A percentile compares a stretch with the other conserved stretches of the same genome.
Evolutionary conservation across 305 asterid species (phyloP).

Genomic region (Caryopteris hybrid): DNA sequence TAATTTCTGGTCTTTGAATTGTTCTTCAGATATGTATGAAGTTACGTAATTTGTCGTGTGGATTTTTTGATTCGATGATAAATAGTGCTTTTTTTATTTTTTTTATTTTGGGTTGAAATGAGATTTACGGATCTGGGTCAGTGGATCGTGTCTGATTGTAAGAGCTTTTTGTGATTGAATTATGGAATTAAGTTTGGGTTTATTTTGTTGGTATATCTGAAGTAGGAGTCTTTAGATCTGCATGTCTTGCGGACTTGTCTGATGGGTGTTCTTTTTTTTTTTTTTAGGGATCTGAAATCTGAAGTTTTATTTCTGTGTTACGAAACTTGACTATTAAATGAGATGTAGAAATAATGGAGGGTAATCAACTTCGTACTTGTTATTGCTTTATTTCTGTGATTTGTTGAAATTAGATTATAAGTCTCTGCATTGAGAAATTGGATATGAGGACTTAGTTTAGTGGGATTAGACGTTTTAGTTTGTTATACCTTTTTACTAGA

Average conservation of each 20-base stretch:
- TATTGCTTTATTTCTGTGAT: background rate
- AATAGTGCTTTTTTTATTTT: background rate
- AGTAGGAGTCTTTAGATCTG: slow-evolving; percentile 27
- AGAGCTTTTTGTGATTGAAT: slow-evolving; percentile 15
- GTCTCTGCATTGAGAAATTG: background rate
- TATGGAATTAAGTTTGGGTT: slow-evolving; percentile 20
- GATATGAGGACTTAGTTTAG: background rate
- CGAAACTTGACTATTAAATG: slow-evolving; percentile 5
- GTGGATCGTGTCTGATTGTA: slow-evolving; percentile 21
- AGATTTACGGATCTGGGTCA: slow-evolving; percentile 21
- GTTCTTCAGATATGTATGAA: slow-evolving; percentile 2
- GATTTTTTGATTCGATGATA: slow-evolving; percentile 27
- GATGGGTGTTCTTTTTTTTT: background rate
- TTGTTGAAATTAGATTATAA: background rate
- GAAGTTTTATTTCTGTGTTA: background rate
- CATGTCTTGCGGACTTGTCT: background rate
- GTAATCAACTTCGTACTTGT: background rate
- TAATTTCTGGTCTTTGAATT: background rate
- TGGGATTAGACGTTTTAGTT: background rate
- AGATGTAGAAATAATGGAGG: slow-evolving; percentile 1
- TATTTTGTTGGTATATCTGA: background rate
- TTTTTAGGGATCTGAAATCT: slow-evolving; percentile 22
- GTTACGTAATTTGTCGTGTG: background rate
- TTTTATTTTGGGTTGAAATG: slow-evolving; percentile 8
- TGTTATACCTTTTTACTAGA: background rate